These are phyloP conservation scores for Meyerozyma elateridarum DNA, from an alignment of 1,139 yeast species.

Conservation along the genomic window DNA sequence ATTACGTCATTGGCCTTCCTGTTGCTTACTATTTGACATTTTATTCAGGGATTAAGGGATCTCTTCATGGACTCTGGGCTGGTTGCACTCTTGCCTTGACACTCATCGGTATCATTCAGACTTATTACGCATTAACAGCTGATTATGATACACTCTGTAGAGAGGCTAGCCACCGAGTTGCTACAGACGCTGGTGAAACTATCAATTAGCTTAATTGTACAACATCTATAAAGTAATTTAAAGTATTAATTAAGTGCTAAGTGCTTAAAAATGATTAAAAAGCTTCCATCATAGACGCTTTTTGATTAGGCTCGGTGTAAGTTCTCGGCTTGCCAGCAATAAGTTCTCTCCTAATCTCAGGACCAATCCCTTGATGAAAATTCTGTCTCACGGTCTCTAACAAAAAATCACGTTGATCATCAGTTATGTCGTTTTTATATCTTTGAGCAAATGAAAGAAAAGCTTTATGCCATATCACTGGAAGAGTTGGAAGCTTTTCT, in stretches of 20 bases:
- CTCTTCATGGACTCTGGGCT: slow-evolving; percentile 50
- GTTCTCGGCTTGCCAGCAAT: slow-evolving; percentile 66
- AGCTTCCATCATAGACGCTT: slow-evolving; percentile 38
- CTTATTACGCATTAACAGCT: slow-evolving; percentile 38
- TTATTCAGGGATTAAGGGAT: slow-evolving; percentile 38
- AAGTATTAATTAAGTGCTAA: not conserved
- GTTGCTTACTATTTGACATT: slow-evolving; percentile 46
- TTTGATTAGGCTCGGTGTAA: slow-evolving; percentile 21
- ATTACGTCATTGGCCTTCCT: slow-evolving; percentile 52
- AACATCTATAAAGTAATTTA: not conserved
- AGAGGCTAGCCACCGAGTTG: slow-evolving; percentile 38
- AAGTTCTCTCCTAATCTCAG: slow-evolving; percentile 91
- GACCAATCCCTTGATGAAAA: slow-evolving; percentile 83
- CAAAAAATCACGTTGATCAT: slow-evolving; percentile 92
- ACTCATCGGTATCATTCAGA: slow-evolving; percentile 49
- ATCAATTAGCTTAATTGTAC: too few relatives aligned
- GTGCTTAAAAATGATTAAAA: slow-evolving; percentile 17
- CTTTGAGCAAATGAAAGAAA: slow-evolving; percentile 91
- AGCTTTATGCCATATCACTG: slow-evolving; percentile 97
- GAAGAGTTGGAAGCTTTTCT: slow-evolving; percentile 60
- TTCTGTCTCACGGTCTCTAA: slow-evolving; percentile 88
- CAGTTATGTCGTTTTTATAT: slow-evolving; percentile 94
- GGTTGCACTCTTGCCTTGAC: slow-evolving; percentile 50
- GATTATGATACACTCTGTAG: slow-evolving; percentile 37
- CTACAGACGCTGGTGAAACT: slow-evolving; percentile 11